Base-by-base conservation (phyloP, 148 eudicot species). In the Nyssa sinensis region DNA sequence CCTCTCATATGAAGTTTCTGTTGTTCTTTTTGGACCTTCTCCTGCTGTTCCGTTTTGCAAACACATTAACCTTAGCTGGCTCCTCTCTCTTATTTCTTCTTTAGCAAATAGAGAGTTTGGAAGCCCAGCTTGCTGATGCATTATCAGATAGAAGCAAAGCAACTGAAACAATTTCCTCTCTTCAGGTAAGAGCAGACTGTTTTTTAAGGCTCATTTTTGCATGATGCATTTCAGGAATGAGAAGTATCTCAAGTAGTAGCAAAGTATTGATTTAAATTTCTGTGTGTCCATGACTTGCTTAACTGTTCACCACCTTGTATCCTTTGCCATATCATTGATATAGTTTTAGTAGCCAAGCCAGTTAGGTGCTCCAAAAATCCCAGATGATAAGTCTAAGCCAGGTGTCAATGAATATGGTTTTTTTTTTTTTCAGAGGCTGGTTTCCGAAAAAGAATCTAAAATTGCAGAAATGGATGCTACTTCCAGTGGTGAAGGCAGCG, bases 381-480 rank as follows among this genome's bases (percentile, higher is more conserved):
- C 30, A 19, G 69, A 60, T 37, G 30, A 59, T 53, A 5, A 74
- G 59, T 60, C 61, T 23, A 35, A 65, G 75, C 17, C 12, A 11
- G 66, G 29, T 64, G 67, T 51, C 25, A 19, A n/a, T 68, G 64
- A 74, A 58, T 13, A 30, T 74, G 32, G n/a, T n/a, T n/a, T n/a
- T n/a, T n/a, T n/a, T n/a, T n/a, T 72, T 67, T 66, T 61, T 75
- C 87, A 96, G 99, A 92, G 81, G 59, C 25, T 86, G 60, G 80
- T 96, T 79, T 94, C 91, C 59, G 98, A 91, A 74, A 91, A 85
- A 73, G 98, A 93, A 74, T 86, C 97, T 71, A 88, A 89, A 77
- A 86, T 96, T 77, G 98, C 99, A 79, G 97, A 96, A 85, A 86
- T 96, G 92, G 99, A 96, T 79, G 96, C 98, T 60, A 97, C 98